These are phyloP conservation scores for Cantharellus cinnabarinus DNA, from an alignment of 768 basidiomycete species.

Conservation along the genomic window DNA sequence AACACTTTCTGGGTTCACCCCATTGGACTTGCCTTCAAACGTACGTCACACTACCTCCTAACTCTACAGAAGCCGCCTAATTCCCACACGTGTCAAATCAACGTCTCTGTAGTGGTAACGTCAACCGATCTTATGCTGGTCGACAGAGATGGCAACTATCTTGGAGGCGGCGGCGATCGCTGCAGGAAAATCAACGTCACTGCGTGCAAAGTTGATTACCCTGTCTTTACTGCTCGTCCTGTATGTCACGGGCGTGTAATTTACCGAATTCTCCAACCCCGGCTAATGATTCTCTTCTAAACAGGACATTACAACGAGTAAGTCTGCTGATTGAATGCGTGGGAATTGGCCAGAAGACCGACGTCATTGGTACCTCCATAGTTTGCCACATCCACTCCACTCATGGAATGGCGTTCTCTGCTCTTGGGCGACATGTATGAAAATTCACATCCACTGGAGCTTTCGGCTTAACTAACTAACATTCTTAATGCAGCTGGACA, in stretches of 20 bases:
- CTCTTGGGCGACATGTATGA: constrained; percentile 6
- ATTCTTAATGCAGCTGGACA: constrained; percentile 16
- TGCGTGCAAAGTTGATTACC: background rate
- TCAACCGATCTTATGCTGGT: background rate
- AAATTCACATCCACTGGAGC: no score
- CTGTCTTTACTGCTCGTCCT: background rate
- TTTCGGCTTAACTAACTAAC: no score
- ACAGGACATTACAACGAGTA: constrained; percentile 16
- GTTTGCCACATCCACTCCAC: background rate
- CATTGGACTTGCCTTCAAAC: constrained; percentile 19
- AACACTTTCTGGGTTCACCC: constrained; percentile 32
- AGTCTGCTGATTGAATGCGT: background rate
- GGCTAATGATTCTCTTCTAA: constrained; percentile 14
- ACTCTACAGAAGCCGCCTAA: no score
- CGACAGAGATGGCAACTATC: background rate
- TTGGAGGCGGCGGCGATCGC: background rate
- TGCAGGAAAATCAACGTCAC: background rate
- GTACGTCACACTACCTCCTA: constrained; percentile 19
- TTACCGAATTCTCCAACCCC: background rate
- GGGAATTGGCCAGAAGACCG: no score
- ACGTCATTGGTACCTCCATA: background rate
- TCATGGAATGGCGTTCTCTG: constrained; percentile 19
- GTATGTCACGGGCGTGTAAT: background rate
- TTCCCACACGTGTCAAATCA: background rate
- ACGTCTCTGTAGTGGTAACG: background rate